A percentile compares a stretch with the other conserved stretches of the same genome.
These are phyloP conservation scores for Pisolithus albus DNA, from an alignment of 768 basidiomycete genomes.

Conservation along the genomic window DNA sequence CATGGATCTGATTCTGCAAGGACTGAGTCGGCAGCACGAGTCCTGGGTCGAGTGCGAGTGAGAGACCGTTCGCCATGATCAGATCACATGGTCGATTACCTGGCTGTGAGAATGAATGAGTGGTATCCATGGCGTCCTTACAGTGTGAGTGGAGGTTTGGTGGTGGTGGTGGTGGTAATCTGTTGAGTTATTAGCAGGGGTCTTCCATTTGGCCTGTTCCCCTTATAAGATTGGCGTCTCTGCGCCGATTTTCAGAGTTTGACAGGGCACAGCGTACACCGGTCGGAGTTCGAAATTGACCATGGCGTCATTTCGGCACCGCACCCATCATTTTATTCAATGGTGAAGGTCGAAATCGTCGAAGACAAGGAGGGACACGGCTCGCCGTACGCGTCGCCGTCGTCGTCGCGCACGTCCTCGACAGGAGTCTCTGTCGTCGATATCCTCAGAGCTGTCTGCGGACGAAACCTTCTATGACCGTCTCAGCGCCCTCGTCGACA, in stretches of 20 bases:
- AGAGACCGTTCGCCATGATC: not conserved
- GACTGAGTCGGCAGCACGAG: constrained; percentile 57
- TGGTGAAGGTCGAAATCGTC: constrained; percentile 93
- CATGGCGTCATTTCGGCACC: not conserved
- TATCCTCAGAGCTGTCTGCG: constrained; percentile 60
- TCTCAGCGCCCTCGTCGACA: constrained; percentile 87
- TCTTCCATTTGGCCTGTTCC: no score
- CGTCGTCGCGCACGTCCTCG: constrained; percentile 64
- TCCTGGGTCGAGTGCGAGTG: constrained; percentile 31
- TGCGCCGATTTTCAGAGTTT: constrained; percentile 1
- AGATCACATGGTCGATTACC: constrained; percentile 10
- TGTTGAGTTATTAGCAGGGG: no score
- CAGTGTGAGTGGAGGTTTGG: no score
- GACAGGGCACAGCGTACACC: constrained; percentile 9
- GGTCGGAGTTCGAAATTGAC: constrained; percentile 20
- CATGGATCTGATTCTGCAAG: constrained; percentile 77
- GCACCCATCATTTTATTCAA: constrained; percentile 27
- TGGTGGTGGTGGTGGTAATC: no score
- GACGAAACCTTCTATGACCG: constrained; percentile 89
- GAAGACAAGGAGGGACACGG: constrained; percentile 66
- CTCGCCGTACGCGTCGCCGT: constrained; percentile 69
- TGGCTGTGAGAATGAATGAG: constrained; percentile 30
- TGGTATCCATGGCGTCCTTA: constrained; percentile 23
- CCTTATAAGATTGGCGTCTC: constrained; percentile 6
- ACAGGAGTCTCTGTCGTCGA: constrained; percentile 72